Conservation (phyloP, 1,284 basidiomycete species). For the Rhodotorula sp. region DNA sequence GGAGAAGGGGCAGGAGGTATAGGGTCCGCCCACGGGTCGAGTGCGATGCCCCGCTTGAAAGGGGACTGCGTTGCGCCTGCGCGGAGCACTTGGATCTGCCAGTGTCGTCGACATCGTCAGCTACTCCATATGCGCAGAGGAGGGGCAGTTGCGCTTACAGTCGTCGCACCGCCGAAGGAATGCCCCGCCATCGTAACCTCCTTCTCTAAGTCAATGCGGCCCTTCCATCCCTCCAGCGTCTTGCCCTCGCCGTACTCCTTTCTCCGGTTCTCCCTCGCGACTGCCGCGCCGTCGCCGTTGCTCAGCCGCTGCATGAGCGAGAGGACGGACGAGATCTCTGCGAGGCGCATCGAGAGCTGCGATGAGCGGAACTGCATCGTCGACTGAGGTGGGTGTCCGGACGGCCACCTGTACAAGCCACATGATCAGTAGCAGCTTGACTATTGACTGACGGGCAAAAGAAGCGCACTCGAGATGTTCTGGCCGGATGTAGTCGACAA, state of each 20-base stretch:
- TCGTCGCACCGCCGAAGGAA: slow-evolving; percentile 47
- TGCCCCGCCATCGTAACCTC: slow-evolving; percentile 41
- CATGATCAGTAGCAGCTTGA: not conserved
- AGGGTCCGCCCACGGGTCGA: slow-evolving; percentile 41
- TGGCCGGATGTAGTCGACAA: slow-evolving; percentile 53
- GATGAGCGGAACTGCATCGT: slow-evolving; percentile 50
- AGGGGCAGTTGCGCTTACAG: not conserved
- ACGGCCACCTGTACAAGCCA: slow-evolving; percentile 32
- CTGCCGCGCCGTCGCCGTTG: slow-evolving; percentile 41
- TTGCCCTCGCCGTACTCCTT: slow-evolving; percentile 4
- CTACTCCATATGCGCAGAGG: too few relatives aligned
- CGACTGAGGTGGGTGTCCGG: slow-evolving; percentile 46
- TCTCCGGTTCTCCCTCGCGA: slow-evolving; percentile 35
- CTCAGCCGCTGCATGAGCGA: slow-evolving; percentile 48
- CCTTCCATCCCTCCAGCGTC: slow-evolving; percentile 41
- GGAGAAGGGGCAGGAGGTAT: slow-evolving; percentile 18
- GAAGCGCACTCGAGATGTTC: slow-evolving; percentile 57
- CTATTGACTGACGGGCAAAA: not conserved
- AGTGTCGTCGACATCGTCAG: not conserved
- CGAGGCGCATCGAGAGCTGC: slow-evolving; percentile 54
- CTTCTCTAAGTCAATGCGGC: slow-evolving; percentile 41
- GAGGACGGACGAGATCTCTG: slow-evolving; percentile 52
- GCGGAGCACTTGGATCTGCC: slow-evolving; percentile 33
- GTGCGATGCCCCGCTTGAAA: slow-evolving; percentile 34
- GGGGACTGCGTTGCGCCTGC: slow-evolving; percentile 11